These are phyloP conservation scores for Yamadazyma tumulicola DNA, from an alignment of 805 yeast genomes.

Conservation along the genomic window DNA sequence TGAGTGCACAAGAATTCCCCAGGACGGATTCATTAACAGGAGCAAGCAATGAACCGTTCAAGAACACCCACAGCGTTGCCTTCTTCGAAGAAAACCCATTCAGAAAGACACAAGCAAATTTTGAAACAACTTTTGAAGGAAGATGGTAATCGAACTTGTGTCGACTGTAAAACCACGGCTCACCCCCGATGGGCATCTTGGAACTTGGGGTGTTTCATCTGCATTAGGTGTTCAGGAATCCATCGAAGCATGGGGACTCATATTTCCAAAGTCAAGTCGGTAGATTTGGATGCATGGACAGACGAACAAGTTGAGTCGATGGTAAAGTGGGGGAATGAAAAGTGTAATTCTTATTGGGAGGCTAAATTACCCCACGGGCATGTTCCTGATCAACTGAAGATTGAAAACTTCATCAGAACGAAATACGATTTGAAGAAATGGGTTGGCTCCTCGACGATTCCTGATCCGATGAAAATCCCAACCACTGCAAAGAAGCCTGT, in stretches of 20 bases:
- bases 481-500: neutral
- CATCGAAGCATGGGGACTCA: conserved; percentile 96
- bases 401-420: conserved; percentile 86
- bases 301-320: conserved; percentile 83
- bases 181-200: conserved; percentile 99
- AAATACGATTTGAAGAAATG: conserved; percentile 91
- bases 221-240: conserved; percentile 94
- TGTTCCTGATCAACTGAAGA: conserved; percentile 77
- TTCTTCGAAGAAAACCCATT: conserved; percentile 42
- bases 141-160: conserved; percentile 74
- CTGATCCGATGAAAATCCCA: conserved; percentile 52
- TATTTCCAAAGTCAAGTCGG: conserved; percentile 86
- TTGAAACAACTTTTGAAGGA: conserved; percentile 74
- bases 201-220: conserved; percentile 89
- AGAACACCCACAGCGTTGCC: conserved; percentile 28
- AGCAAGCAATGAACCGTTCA: conserved; percentile 9
- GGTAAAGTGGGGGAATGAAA: conserved; percentile 81
- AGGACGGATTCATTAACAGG: no score
- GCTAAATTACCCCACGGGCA: conserved; percentile 64
- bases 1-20: no score
- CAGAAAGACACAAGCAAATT: conserved; percentile 62
- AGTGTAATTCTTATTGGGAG: conserved; percentile 85
- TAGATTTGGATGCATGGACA: conserved; percentile 95
- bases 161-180: conserved; percentile 83
- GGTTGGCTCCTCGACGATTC: conserved; percentile 55